Base-by-base conservation (phyloP, 1,284 basidiomycete species). In the Irpex sp. region DNA sequence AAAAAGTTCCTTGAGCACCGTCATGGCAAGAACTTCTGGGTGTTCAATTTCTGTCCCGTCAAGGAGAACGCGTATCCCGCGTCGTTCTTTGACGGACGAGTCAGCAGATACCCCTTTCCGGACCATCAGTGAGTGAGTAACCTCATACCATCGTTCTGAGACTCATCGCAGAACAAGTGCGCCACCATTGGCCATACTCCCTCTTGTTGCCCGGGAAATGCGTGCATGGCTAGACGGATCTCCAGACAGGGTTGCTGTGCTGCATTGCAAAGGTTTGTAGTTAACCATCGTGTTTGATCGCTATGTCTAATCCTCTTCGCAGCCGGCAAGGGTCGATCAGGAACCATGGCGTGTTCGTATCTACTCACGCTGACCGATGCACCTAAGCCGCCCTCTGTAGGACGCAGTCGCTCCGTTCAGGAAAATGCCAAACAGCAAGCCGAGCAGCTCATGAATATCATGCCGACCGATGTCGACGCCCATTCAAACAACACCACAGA, bases 41-140 rank as follows among this genome's bases (percentile, higher is more conserved):
- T 92, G 37, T 96, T 93, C 82, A 97, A 97, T 75, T 88, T 96
- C 65, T 94, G 92, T 68, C 92, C 92, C 1, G 70, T 88, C n/a
- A 80, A 77, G 62, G 90, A 92, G 72, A 92, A 92, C 68, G 82
- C 84, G 8, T 92, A 92, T 70, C 81, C 84, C 4, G 74, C 83
- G 4, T 74, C 73, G 51, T 75, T 86, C 26, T 92, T 92, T 67
- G 82, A 82, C 7, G 86, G 86, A 6, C 79, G 91, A 37, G 91
- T 94, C 21, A 94, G 91, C 68, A 80, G 93, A 63, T 94, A 90
- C 71, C 94, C 94, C 0, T 96, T 94, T 69, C 94, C 94, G 9
- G 93, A 95, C 74, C 92, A 94, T 72, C 91, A 94, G 89, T 91
- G 68, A 73, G 89, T 79, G 57, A 26, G 34, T 38, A 36, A 47